Conservation (phyloP, 805 yeast genomes). For the Ogataea glucozyma region DNA sequence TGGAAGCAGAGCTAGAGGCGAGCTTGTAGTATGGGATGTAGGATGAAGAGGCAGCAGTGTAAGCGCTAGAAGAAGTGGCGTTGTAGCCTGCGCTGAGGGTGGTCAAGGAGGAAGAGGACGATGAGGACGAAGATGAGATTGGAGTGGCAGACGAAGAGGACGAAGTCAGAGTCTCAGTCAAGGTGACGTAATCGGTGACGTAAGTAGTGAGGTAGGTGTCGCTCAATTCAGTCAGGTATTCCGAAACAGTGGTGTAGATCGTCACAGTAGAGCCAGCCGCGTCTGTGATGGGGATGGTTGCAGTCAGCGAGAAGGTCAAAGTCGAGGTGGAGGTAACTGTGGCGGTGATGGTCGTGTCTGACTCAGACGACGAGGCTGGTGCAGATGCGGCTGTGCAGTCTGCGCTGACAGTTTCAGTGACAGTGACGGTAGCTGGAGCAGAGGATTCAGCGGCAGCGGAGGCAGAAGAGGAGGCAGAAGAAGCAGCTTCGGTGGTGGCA, state of each 20-base stretch:
- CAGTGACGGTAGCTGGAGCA: constrained; percentile 31
- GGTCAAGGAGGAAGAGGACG: constrained; percentile 10
- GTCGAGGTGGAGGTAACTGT: constrained; percentile 25
- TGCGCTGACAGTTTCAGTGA: constrained; percentile 26
- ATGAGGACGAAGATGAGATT: constrained; percentile 7
- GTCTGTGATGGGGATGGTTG: constrained; percentile 35
- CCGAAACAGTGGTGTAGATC: constrained; percentile 33
- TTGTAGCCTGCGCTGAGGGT: constrained; percentile 9
- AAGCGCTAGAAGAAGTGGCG: constrained; percentile 8
- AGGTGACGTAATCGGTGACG: constrained; percentile 18
- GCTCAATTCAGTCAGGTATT: constrained; percentile 27
- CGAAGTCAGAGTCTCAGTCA: constrained; percentile 3
- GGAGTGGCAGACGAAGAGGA: constrained; percentile 12
- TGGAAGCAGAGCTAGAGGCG: constrained; percentile 10
- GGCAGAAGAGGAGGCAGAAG: constrained; percentile 8
- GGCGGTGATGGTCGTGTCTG: constrained; percentile 20
- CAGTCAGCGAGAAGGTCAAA: constrained; percentile 33
- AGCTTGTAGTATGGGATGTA: constrained; percentile 16
- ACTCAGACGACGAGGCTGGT: constrained; percentile 6
- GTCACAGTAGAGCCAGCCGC: constrained; percentile 31
- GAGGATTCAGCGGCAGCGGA: constrained; percentile 12
- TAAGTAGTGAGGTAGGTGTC: constrained; percentile 19
- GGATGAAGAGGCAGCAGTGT: constrained; percentile 11
- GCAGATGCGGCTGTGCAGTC: constrained; percentile 12
- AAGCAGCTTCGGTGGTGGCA: constrained; percentile 7